A percentile compares a stretch with the other conserved stretches of the same genome.
Evolutionary conservation across 331 rosid genomes (phyloP).

Genomic region (Rhamnella rubrinervis): DNA sequence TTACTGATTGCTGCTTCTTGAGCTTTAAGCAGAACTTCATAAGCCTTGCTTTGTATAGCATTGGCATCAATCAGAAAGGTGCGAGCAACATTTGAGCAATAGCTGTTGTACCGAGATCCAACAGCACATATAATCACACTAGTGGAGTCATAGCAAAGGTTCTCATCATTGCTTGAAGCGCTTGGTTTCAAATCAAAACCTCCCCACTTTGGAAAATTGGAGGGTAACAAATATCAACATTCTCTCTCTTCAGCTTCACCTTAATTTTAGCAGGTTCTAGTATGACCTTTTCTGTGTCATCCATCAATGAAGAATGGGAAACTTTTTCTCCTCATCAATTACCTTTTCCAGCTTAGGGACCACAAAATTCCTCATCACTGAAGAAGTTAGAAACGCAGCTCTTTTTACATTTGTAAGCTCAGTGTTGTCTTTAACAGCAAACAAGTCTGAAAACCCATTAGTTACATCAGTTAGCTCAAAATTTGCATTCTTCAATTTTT

Average conservation of each 20-base stretch:
- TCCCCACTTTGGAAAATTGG: slow-evolving; percentile 84
- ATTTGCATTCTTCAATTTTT: slow-evolving; percentile 44
- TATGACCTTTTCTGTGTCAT: slow-evolving; percentile 69
- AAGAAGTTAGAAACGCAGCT: slow-evolving; percentile 66
- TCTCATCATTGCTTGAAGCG: slow-evolving; percentile 75
- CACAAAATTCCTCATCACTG: slow-evolving; percentile 63
- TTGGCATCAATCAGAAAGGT: slow-evolving; percentile 72
- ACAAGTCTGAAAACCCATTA: slow-evolving; percentile 55
- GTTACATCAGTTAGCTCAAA: slow-evolving; percentile 52
- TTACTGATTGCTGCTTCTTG: slow-evolving; percentile 60
- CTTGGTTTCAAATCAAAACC: slow-evolving; percentile 71
- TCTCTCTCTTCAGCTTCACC: slow-evolving; percentile 66
- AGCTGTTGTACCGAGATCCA: slow-evolving; percentile 73
- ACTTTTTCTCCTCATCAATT: slow-evolving; percentile 73
- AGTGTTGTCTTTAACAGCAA: slow-evolving; percentile 46
- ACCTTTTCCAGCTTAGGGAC: slow-evolving; percentile 73
- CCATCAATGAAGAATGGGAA: slow-evolving; percentile 69
- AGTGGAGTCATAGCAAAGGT: slow-evolving; percentile 63
- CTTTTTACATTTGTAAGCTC: slow-evolving; percentile 57
- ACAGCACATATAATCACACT: slow-evolving; percentile 79
- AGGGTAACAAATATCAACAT: slow-evolving; percentile 78
- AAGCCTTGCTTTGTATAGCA: slow-evolving; percentile 63
- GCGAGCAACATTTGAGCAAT: slow-evolving; percentile 75
- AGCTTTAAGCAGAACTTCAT: slow-evolving; percentile 68
- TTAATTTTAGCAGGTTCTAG: slow-evolving; percentile 60